Conservation (phyloP, 2,329 filamentous ascomycete genomes). For the Dichotomopilus funicola region DNA sequence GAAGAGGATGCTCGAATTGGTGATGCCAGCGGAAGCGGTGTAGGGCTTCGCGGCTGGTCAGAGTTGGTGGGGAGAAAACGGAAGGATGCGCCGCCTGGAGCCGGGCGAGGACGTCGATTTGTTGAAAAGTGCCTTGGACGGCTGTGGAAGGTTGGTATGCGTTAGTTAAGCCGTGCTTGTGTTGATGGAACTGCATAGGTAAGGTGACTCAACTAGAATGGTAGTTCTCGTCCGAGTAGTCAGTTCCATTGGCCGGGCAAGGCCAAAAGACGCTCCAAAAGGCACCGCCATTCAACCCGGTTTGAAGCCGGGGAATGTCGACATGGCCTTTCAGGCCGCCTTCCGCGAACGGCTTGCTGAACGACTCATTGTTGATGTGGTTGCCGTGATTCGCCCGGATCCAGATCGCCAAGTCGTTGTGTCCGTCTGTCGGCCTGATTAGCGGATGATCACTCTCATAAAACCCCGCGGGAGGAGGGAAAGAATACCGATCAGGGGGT, state of each 20-base stretch:
- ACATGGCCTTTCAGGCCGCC: constrained; percentile 65
- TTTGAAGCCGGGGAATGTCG: constrained; percentile 67
- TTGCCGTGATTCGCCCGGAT: constrained; percentile 64
- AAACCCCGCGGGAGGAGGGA: neutral
- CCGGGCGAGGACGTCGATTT: constrained; percentile 66
- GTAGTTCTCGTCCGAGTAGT: constrained; percentile 63
- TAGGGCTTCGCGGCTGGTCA: constrained; percentile 57
- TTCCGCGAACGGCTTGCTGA: constrained; percentile 66
- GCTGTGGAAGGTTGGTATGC: neutral
- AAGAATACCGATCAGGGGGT: constrained; percentile 43
- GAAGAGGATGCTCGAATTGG: too few relatives aligned
- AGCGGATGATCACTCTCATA: constrained; percentile 5
- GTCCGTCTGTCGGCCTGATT: constrained; percentile 57
- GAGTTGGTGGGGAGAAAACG: constrained; percentile 62
- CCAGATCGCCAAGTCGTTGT: constrained; percentile 77
- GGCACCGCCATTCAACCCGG: constrained; percentile 71
- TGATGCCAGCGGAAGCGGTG: constrained; percentile 22
- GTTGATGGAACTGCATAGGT: neutral
- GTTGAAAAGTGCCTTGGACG: constrained; percentile 51
- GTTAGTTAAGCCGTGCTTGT: neutral
- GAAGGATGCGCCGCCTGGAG: constrained; percentile 58
- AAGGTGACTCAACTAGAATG: constrained; percentile 8
- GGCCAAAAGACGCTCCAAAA: constrained; percentile 87
- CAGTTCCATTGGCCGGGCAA: constrained; percentile 64
- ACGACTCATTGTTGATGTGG: constrained; percentile 67